A percentile compares a stretch with the other conserved stretches of the same genome.
phyloP scores from a whole-genome alignment of 1,139 yeast species.

The Taphrina pruni region DNA sequence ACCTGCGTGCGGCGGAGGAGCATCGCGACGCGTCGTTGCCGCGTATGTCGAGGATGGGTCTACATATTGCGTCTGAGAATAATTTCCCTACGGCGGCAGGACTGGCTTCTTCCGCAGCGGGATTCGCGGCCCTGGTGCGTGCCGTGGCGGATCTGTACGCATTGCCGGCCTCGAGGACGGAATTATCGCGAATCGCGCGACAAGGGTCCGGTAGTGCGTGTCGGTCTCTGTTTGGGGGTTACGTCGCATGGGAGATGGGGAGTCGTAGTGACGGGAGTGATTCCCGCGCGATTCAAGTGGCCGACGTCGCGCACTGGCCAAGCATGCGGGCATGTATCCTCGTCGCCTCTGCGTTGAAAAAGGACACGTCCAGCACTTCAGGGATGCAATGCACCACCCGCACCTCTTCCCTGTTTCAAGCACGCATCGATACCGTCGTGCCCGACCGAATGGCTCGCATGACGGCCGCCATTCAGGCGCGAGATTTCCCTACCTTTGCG shows the following conservation, averaged over 20 bases:
- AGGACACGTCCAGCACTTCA: conserved; percentile 90
- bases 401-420: conserved; percentile 82
- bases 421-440: conserved; percentile 78
- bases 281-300: conserved; percentile 90
- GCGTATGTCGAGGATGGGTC: conserved; percentile 65
- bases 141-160: conserved; percentile 82
- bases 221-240: conserved; percentile 94
- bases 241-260: conserved; percentile 99
- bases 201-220: conserved; percentile 99
- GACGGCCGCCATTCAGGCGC: conserved; percentile 72
- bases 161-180: conserved; percentile 80
- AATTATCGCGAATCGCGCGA: conserved; percentile 89
- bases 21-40: conserved; percentile 59
- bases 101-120: conserved; percentile 96
- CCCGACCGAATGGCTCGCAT: conserved; percentile 82
- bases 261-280: conserved; percentile 71
- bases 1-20: conserved; percentile 62
- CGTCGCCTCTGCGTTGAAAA: conserved; percentile 90
- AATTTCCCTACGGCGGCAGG: conserved; percentile 99
- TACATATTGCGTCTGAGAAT: conserved; percentile 89
- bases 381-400: conserved; percentile 96
- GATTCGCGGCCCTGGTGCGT: conserved; percentile 91
- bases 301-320: conserved; percentile 88
- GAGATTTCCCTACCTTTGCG: conserved; percentile 80
- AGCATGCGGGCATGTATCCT: conserved; percentile 86